Percentiles rank a stretch among this genome's conserved stretches.
These are phyloP conservation scores for Phalaenopsis equestris DNA, from an alignment of 106 monocot genomes.

Conservation along the genomic window DNA sequence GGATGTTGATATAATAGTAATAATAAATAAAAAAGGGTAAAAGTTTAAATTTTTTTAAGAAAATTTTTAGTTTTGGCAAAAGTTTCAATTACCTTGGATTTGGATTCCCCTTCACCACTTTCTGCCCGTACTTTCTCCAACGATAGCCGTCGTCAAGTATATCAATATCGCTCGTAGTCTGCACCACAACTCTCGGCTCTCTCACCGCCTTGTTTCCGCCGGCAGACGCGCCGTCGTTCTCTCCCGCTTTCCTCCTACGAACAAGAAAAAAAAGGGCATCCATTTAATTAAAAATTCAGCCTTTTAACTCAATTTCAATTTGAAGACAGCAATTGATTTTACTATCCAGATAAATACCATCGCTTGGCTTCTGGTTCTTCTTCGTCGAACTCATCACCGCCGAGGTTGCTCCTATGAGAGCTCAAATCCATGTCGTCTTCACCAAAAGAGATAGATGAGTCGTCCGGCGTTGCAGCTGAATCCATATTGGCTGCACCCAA, in stretches of 20 bases:
- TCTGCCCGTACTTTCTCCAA: conserved; percentile 60
- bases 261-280: neutral
- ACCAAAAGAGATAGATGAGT: conserved; percentile 42
- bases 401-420: conserved; percentile 16
- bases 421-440: conserved; percentile 33
- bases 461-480: conserved; percentile 34
- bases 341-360: conserved; percentile 23
- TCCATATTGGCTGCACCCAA: no score
- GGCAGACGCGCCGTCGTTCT: conserved; percentile 23
- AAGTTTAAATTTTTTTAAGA: no score
- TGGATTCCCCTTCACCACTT: conserved; percentile 58
- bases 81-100: conserved; percentile 35
- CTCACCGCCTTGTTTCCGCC: conserved; percentile 25
- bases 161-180: conserved; percentile 47
- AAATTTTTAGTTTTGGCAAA: neutral
- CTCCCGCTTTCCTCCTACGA: conserved; percentile 30
- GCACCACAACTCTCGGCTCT: conserved; percentile 44
- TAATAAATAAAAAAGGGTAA: no score
- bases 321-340: neutral
- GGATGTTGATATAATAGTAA: no score
- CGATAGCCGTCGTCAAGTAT: conserved; percentile 48
- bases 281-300: neutral
- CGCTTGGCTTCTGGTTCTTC: conserved; percentile 48
- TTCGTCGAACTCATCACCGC: conserved; percentile 23
- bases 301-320: neutral